A percentile compares a stretch with the other conserved stretches of the same genome.
Conservation (phyloP, 495 filamentous ascomycete genomes). For the Talaromyces liani region DNA sequence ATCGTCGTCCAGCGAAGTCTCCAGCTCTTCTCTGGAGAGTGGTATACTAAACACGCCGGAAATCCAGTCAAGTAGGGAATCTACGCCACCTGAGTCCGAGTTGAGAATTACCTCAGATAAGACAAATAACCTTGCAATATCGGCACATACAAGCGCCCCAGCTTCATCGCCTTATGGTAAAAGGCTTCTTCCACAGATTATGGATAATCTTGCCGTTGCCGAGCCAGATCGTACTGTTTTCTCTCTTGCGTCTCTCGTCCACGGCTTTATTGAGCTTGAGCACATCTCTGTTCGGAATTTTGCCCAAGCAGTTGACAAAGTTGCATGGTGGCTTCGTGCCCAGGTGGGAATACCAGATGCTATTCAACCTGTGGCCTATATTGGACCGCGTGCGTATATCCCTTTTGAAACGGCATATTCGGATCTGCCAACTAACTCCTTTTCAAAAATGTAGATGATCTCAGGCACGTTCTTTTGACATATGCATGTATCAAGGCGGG, state of each 20-base stretch:
- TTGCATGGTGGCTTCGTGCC: slow-evolving; percentile 1
- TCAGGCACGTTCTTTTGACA: slow-evolving; percentile 2
- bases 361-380: slow-evolving; percentile 3
- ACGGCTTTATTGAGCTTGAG: background rate
- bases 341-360: background rate
- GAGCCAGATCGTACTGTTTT: background rate
- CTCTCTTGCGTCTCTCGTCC: background rate
- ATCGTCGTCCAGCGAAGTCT: background rate
- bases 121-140: too few species aligned
- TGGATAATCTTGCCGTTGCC: slow-evolving; percentile 1
- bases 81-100: background rate
- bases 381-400: slow-evolving; percentile 3
- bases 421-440: background rate
- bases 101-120: too few species aligned
- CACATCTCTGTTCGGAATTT: background rate
- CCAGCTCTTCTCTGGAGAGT: background rate
- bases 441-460: background rate
- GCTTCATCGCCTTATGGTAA: background rate
- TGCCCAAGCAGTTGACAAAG: slow-evolving; percentile 1
- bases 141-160: too few species aligned
- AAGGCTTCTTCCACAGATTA: slow-evolving; percentile 3
- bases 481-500: slow-evolving; percentile 5
- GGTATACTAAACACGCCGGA: background rate
- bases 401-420: background rate
- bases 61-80: background rate